phyloP scores from a whole-genome alignment of 371 early-diverging fungal genomes.

The Chytridium lagenaria region DNA sequence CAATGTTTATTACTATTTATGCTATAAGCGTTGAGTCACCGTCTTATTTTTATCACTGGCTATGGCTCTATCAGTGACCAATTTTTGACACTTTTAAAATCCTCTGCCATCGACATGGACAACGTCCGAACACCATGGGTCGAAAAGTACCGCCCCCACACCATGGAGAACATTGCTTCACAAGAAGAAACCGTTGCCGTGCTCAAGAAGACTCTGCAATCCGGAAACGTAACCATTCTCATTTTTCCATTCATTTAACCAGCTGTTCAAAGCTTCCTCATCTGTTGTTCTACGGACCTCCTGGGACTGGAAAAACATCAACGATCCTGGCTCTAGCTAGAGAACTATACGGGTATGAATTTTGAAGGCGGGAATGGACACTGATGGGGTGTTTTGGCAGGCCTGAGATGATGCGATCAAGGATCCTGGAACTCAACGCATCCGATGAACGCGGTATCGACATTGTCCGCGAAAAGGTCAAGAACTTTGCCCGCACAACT shows the following conservation, averaged over 20 bases:
- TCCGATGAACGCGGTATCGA: constrained; percentile 99
- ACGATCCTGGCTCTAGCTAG: constrained; percentile 94
- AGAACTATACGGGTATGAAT: constrained; percentile 83
- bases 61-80: too few species aligned
- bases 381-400: constrained; percentile 46
- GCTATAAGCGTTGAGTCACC: too few species aligned
- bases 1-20: too few species aligned
- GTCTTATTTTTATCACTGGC: too few species aligned
- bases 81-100: not conserved
- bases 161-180: constrained; percentile 83
- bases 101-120: constrained; percentile 6
- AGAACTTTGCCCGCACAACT: constrained; percentile 90
- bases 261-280: constrained; percentile 83
- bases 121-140: constrained; percentile 13
- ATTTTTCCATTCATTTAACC: too few species aligned
- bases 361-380: constrained; percentile 1
- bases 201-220: constrained; percentile 80
- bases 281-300: constrained; percentile 98
- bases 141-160: constrained; percentile 79
- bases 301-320: constrained; percentile 99
- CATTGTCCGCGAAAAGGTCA: constrained; percentile 95
- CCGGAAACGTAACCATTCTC: constrained; percentile 70
- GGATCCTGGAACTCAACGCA: constrained; percentile 98
- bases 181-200: constrained; percentile 92
- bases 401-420: constrained; percentile 72